Conservation (phyloP, 2,329 filamentous ascomycete genomes). For the Xylariales sp. region DNA sequence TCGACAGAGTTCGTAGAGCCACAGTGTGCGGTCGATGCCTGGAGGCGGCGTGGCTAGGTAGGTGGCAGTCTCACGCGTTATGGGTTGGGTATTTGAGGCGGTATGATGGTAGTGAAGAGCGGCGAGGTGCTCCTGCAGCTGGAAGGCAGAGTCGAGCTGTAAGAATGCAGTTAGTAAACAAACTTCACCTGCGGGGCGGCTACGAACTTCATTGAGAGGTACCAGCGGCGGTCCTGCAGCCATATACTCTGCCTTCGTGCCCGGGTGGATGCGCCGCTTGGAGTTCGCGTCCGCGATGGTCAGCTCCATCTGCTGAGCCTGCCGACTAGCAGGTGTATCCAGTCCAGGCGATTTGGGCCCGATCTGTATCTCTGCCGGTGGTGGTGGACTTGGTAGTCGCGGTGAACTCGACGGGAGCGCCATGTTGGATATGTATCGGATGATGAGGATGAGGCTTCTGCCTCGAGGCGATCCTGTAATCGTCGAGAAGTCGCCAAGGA, state of each 20-base stretch:
- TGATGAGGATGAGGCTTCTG: too few relatives aligned
- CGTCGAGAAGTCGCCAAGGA: too few relatives aligned
- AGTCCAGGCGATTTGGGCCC: slow-evolving; percentile 65
- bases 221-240: slow-evolving; percentile 84
- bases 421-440: slow-evolving; percentile 45
- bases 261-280: slow-evolving; percentile 81
- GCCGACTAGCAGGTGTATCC: slow-evolving; percentile 43
- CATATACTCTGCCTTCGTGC: slow-evolving; percentile 91
- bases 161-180: slow-evolving; percentile 30
- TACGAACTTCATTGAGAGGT: slow-evolving; percentile 61
- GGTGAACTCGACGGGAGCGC: slow-evolving; percentile 72
- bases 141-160: slow-evolving; percentile 97
- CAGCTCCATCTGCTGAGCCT: slow-evolving; percentile 58
- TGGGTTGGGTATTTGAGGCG: slow-evolving; percentile 59
- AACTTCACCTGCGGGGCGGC: slow-evolving; percentile 40
- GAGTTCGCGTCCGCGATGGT: slow-evolving; percentile 67
- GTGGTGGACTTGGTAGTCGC: slow-evolving; percentile 89
- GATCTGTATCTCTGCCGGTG: slow-evolving; percentile 90
- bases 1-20: slow-evolving; percentile 96
- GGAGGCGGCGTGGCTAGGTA: slow-evolving; percentile 75
- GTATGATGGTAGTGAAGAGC: slow-evolving; percentile 83
- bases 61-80: slow-evolving; percentile 70
- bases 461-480: not conserved
- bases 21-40: slow-evolving; percentile 79
- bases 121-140: slow-evolving; percentile 94